phyloP scores from a whole-genome alignment of 1,139 yeast genomes.

The Scheffersomyces stambukii region DNA sequence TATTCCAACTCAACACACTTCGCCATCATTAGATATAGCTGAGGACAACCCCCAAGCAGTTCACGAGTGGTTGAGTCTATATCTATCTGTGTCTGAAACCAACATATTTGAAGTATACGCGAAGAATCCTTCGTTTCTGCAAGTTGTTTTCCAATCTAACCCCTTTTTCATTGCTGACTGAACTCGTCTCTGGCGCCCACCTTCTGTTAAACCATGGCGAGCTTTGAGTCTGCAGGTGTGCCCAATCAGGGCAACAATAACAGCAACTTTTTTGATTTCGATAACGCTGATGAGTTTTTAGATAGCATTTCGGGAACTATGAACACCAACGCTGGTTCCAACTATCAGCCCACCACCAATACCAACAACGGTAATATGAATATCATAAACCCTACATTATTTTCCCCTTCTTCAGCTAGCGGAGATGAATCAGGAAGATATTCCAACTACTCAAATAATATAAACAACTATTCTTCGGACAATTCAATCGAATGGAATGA shows the following conservation, averaged over 20 bases:
- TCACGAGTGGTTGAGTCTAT: no score
- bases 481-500: conserved; percentile 8
- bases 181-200: no score
- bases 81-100: no score
- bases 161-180: no score
- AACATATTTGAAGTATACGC: no score
- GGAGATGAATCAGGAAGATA: conserved; percentile 3
- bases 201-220: no score
- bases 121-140: no score
- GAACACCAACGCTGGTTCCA: conserved; percentile 2
- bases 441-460: not conserved
- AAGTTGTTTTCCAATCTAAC: no score
- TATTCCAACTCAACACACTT: no score
- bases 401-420: not conserved
- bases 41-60: no score
- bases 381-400: conserved; percentile 1
- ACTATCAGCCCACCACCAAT: conserved; percentile 1
- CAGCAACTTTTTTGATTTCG: conserved; percentile 23
- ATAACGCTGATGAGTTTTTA: conserved; percentile 32
- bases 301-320: conserved; percentile 26
- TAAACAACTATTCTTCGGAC: conserved; percentile 7
- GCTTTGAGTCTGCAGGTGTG: no score
- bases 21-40: no score
- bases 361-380: conserved; percentile 1
- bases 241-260: conserved; percentile 1